Percentiles rank a stretch among this genome's conserved stretches.
Conservation (phyloP, 306 rosid species). For the Cicer arietinum region DNA sequence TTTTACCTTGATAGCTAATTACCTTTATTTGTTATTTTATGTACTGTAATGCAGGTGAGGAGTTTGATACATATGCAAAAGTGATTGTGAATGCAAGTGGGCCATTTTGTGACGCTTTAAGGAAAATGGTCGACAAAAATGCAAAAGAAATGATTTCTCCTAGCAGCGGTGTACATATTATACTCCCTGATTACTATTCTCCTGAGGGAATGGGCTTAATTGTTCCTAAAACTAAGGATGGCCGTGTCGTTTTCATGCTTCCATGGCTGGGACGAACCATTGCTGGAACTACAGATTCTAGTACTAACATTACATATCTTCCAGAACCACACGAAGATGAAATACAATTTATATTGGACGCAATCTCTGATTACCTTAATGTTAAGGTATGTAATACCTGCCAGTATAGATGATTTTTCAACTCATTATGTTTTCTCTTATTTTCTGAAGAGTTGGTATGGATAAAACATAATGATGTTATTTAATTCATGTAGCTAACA, state of each 20-base stretch:
- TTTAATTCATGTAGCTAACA: conserved; percentile 5
- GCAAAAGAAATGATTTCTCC: conserved; percentile 82
- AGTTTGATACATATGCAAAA: conserved; percentile 93
- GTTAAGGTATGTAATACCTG: conserved; percentile 72
- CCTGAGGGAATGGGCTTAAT: conserved; percentile 99
- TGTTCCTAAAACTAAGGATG: conserved; percentile 98
- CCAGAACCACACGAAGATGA: conserved; percentile 99
- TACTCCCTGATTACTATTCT: conserved; percentile 98
- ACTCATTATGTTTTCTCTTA: neutral
- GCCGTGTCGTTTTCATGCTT: conserved; percentile 97
- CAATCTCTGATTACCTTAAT: conserved; percentile 92
- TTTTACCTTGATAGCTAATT: conserved; percentile 16
- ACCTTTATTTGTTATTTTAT: conserved; percentile 43
- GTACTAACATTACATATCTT: conserved; percentile 73
- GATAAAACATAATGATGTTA: conserved; percentile 5
- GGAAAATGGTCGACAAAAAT: conserved; percentile 78
- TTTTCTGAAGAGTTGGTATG: neutral
- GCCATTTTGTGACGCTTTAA: conserved; percentile 91
- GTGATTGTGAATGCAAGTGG: conserved; percentile 97
- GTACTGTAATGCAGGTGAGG: conserved; percentile 69
- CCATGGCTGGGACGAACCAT: conserved; percentile 99
- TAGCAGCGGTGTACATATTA: conserved; percentile 94
- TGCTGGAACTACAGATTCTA: conserved; percentile 99
- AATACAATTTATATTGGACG: conserved; percentile 92
- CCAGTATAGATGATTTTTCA: conserved; percentile 6